Evolutionary conservation across 2,329 filamentous ascomycete species (phyloP).

Genomic region (Aaosphaeria arxii): DNA sequence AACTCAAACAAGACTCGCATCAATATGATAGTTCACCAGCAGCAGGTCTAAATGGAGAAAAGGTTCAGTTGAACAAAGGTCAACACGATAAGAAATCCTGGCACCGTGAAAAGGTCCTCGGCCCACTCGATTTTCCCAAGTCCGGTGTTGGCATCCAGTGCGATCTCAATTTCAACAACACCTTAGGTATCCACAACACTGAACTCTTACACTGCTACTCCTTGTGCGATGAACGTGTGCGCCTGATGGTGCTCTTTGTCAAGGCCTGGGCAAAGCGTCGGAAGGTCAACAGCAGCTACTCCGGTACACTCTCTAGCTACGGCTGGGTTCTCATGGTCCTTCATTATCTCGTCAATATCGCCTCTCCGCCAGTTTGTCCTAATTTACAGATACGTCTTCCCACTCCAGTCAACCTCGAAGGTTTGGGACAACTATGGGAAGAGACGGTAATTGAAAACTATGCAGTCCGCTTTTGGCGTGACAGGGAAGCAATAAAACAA

Average conservation of each 20-base stretch:
- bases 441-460: conserved; percentile 58
- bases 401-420: conserved; percentile 7
- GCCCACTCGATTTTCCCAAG: conserved; percentile 73
- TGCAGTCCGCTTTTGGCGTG: conserved; percentile 73
- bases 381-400: conserved; percentile 67
- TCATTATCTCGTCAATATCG: conserved; percentile 84
- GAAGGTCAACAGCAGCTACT: conserved; percentile 82
- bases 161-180: conserved; percentile 88
- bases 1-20: neutral
- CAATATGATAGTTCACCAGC: neutral
- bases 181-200: conserved; percentile 81
- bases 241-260: conserved; percentile 76
- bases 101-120: conserved; percentile 46
- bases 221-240: conserved; percentile 72
- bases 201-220: conserved; percentile 80
- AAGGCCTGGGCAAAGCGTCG: conserved; percentile 88
- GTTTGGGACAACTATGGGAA: conserved; percentile 37
- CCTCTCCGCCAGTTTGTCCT: conserved; percentile 74
- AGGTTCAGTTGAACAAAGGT: conserved; percentile 8
- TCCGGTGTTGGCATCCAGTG: conserved; percentile 77
- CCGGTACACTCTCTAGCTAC: conserved; percentile 83
- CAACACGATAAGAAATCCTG: conserved; percentile 32
- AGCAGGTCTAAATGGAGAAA: neutral
- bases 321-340: conserved; percentile 91
- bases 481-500: conserved; percentile 65